Evolutionary conservation across 2,329 filamentous ascomycete genomes (phyloP), one percentile per base, ranked within the genome.

Genomic region (Sarocladium brachiariae): DNA sequence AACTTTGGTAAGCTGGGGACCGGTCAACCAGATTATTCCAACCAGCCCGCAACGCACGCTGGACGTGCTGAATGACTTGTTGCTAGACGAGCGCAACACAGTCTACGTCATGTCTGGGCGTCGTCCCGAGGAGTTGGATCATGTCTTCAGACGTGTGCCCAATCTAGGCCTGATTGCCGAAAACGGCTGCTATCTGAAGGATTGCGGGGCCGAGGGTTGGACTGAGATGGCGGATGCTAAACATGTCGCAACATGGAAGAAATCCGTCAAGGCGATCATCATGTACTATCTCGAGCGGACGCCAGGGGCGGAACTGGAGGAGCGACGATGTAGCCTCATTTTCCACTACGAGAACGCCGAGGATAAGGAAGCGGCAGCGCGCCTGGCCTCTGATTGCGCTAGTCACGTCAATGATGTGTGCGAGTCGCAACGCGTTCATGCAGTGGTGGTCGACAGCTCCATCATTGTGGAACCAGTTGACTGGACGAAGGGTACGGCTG

Each of bases 401-500:
- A 91, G 88, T 55, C 91, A 96, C 61, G 93, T 97, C 74, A 97
- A 97, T 63, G 91, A 96, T 62, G 87, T 89, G 0, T 96, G 90
- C 63, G 85, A 89, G 63, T 81, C 78, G 51, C 88, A 95, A 67
- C 80, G 83, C 27, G 86, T 97, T 4, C 89, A 90, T 61, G 92
- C 92, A 4, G 80, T 95, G 16, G 85, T 87, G 1, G 74, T 89
- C 13, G 87, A 93, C 51, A 83, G 88, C 27, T 86, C 84, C 37
- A 83, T 97, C 48, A 76, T 91, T 10, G 89, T 96, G 14, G 91
- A 96, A 64, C 86, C 89, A 4, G 78, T 86, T 37, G 84, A 90
- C 63, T 95, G 86, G 75, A 93, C 88, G 63, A 97, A 97, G 71
- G 83, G 83, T 35, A 91, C 87, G 0, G 92, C 92, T 0, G 86